phyloP scores from a whole-genome alignment of 164 flowering plant genomes.

The Akebia trifoliata region DNA sequence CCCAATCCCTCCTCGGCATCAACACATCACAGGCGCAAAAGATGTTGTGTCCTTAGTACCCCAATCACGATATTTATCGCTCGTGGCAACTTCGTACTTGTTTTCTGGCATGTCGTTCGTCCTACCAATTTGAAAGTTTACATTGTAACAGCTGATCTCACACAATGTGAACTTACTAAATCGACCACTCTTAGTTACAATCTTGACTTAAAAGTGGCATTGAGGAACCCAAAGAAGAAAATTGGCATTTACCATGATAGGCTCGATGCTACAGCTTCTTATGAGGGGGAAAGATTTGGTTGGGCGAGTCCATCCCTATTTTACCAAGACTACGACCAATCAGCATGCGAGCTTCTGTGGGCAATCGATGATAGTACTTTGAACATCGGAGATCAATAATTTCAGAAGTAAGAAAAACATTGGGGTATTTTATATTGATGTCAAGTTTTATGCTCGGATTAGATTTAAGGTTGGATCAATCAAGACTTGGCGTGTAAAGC shows the following conservation, averaged over 20 bases:
- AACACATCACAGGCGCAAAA: slow-evolving; percentile 22
- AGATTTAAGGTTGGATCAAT: slow-evolving; percentile 47
- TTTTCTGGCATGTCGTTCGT: slow-evolving; percentile 52
- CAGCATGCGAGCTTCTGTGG: slow-evolving; percentile 28
- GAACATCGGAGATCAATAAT: not conserved
- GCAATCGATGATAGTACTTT: slow-evolving; percentile 9
- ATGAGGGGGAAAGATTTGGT: slow-evolving; percentile 39
- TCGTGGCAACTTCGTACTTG: slow-evolving; percentile 31
- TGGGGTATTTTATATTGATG: slow-evolving; percentile 40
- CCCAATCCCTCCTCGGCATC: slow-evolving; percentile 9
- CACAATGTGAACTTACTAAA: slow-evolving; percentile 22
- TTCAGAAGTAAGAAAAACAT: not conserved
- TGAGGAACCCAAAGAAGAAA: slow-evolving; percentile 69
- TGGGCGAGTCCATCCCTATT: slow-evolving; percentile 22
- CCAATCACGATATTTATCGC: slow-evolving; percentile 25
- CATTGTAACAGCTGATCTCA: slow-evolving; percentile 33
- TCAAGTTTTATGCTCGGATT: slow-evolving; percentile 43
- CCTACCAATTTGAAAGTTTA: slow-evolving; percentile 40
- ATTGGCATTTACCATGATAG: slow-evolving; percentile 69
- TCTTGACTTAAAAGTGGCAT: slow-evolving; percentile 41
- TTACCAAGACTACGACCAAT: slow-evolving; percentile 58
- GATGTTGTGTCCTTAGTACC: slow-evolving; percentile 24
- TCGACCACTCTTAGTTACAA: slow-evolving; percentile 50
- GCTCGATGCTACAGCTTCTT: slow-evolving; percentile 52
- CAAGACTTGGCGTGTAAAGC: slow-evolving; percentile 36